Conservation (phyloP, 225 moss, liverwort and hornwort species). For the Pseudoscleropodium purum region DNA sequence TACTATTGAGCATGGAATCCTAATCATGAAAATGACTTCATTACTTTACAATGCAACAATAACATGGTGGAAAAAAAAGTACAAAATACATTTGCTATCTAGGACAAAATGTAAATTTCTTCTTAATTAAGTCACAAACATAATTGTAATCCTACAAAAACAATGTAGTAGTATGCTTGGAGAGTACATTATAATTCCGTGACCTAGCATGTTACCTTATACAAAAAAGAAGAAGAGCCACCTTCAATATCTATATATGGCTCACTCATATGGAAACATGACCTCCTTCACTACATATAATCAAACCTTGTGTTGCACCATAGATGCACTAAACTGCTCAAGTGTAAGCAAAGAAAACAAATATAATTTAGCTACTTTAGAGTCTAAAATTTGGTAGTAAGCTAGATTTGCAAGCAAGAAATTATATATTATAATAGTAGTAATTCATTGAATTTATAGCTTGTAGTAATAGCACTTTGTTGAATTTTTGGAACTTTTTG, state of each 20-base stretch:
- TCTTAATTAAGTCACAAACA: neutral
- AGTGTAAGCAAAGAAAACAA: rapidly evolving
- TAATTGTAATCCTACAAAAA: neutral
- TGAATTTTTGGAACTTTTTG: too few relatives aligned
- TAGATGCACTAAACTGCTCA: neutral
- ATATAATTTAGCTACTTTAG: neutral
- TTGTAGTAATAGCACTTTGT: too few relatives aligned
- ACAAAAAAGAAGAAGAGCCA: neutral
- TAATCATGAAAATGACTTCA: too few relatives aligned
- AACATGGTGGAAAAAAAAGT: too few relatives aligned
- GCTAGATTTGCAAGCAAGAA: neutral
- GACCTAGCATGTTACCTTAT: neutral
- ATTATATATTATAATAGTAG: too few relatives aligned
- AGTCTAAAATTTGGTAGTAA: neutral
- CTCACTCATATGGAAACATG: rapidly evolving
- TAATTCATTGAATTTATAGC: too few relatives aligned
- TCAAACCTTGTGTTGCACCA: neutral
- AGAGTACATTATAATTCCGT: neutral
- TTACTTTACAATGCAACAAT: too few relatives aligned
- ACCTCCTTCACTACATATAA: neutral
- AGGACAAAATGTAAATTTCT: too few relatives aligned
- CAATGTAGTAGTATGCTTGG: neutral
- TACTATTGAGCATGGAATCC: too few relatives aligned
- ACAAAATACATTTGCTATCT: too few relatives aligned
- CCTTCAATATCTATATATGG: neutral